These are phyloP conservation scores for Phytophthora hibernalis DNA, from an alignment of 352 stramenopile genomes.

Conservation along the genomic window DNA sequence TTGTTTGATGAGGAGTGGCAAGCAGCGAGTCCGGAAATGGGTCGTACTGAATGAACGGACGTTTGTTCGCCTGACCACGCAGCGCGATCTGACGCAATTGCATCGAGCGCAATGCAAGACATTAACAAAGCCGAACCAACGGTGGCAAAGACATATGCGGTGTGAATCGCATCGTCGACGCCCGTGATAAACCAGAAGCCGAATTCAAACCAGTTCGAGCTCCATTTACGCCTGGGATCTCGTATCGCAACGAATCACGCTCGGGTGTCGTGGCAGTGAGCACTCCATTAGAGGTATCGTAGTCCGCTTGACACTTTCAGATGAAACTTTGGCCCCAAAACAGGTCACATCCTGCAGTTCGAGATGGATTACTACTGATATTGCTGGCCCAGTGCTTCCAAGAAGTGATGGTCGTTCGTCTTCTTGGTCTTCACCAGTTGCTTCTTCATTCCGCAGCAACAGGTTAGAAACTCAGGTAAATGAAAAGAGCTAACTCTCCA, in stretches of 20 bases:
- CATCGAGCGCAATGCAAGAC: conserved; percentile 54
- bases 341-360: conserved; percentile 51
- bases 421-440: conserved; percentile 2
- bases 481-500: not conserved
- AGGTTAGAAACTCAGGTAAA: conserved; percentile 1
- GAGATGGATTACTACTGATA: conserved; percentile 58
- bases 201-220: not conserved
- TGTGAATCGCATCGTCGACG: conserved; percentile 10
- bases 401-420: conserved; percentile 13
- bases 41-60: conserved; percentile 67
- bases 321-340: conserved; percentile 50
- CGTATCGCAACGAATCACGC: conserved; percentile 36
- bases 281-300: conserved; percentile 39
- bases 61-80: conserved; percentile 35
- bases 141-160: conserved; percentile 22
- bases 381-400: conserved; percentile 3
- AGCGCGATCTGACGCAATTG: conserved; percentile 60
- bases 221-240: conserved; percentile 28
- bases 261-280: conserved; percentile 32
- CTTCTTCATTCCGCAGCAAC: conserved; percentile 2
- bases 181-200: conserved; percentile 2
- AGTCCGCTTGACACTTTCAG: conserved; percentile 51
- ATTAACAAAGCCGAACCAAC: conserved; percentile 61
- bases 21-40: conserved; percentile 41
- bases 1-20: conserved; percentile 2